Conservation (phyloP, 805 yeast species). For the Trichomonascus vanleenenianus region DNA sequence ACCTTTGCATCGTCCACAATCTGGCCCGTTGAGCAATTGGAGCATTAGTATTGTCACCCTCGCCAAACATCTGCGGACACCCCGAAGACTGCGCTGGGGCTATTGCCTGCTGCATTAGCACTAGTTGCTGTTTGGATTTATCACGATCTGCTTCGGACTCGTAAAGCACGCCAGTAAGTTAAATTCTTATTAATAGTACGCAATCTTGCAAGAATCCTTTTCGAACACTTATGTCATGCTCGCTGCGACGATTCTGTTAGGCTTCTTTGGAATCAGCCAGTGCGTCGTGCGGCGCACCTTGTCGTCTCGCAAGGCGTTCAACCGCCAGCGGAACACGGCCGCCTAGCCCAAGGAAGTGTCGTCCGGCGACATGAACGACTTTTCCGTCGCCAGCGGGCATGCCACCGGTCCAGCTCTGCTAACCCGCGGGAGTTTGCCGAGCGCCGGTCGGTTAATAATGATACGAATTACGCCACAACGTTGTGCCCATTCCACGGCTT, state of each 20-base stretch:
- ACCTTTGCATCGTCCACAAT: too few relatives aligned
- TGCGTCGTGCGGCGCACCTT: slow-evolving; percentile 69
- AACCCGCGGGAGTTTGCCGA: slow-evolving; percentile 15
- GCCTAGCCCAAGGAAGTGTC: neutral
- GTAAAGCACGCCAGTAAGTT: too few relatives aligned
- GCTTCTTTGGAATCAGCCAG: slow-evolving; percentile 54
- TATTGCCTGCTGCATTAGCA: too few relatives aligned
- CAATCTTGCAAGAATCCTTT: too few relatives aligned
- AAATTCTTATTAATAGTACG: too few relatives aligned
- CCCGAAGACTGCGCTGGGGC: too few relatives aligned
- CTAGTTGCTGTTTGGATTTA: too few relatives aligned
- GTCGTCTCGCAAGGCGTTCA: slow-evolving; percentile 22
- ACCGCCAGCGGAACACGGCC: slow-evolving; percentile 8
- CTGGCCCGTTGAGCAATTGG: too few relatives aligned
- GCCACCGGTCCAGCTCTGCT: slow-evolving; percentile 16
- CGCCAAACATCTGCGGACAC: too few relatives aligned
- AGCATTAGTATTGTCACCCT: too few relatives aligned
- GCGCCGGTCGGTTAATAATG: neutral
- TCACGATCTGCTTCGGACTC: too few relatives aligned
- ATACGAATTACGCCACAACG: slow-evolving; percentile 21
- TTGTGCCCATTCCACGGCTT: slow-evolving; percentile 18
- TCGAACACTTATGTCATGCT: too few relatives aligned
- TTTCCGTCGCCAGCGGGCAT: slow-evolving; percentile 1
- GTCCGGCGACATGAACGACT: neutral
- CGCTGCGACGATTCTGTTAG: slow-evolving; percentile 56